Base-by-base conservation (phyloP, 2,329 filamentous ascomycete species). In the Colletotrichum lini region DNA sequence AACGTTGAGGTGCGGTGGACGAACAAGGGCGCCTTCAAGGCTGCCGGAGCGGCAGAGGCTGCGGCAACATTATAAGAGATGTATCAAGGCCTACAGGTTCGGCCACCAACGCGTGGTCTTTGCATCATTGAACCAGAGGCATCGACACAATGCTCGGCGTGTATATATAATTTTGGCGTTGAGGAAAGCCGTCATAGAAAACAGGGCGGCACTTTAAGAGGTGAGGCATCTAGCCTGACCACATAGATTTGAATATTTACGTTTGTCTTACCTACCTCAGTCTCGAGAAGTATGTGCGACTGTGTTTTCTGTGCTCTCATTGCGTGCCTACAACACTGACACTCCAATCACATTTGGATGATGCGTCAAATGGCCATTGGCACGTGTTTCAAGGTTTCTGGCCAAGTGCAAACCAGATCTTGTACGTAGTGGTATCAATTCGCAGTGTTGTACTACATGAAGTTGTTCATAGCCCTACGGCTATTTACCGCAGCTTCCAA, bases 1-100 rank as follows among this genome's bases (percentile, higher is more conserved):
- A 82, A 88, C 71, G 92, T 97, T 67, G 92, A 97, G 72, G 86
- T 98, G 53, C 82, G 81, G 73, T 88, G 86, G 82, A 90, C 90
- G 68, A 92, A 86, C 80, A 91, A 92, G 78, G 86, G 84, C 73
- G 80, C 85, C 0, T 93, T 93, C 82, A 90, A 88, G 77, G 87
- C 84, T n/a, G 84, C 86, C 1, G 92, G 93, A 38, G 88, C 86
- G 10, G 84, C 88, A n/a, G 89, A 89, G 76, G 91, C 90, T 9
- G 89, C 89, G 30, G 82, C 86, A 60, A 86, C 86, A 44, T 82
- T 90, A 81, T 88, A 82, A 81, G 38, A 23, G n/a, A 26, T 30
- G n/a, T 18, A 40, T 21, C 5, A n/a, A 12, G 38, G 9, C 35
- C n/a, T 16, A 30, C 18, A 16, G 44, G 40, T 30, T 4, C 44